Evolutionary conservation across 2,329 filamentous ascomycete genomes (phyloP).

Genomic region (Aspergillaceae sp.): DNA sequence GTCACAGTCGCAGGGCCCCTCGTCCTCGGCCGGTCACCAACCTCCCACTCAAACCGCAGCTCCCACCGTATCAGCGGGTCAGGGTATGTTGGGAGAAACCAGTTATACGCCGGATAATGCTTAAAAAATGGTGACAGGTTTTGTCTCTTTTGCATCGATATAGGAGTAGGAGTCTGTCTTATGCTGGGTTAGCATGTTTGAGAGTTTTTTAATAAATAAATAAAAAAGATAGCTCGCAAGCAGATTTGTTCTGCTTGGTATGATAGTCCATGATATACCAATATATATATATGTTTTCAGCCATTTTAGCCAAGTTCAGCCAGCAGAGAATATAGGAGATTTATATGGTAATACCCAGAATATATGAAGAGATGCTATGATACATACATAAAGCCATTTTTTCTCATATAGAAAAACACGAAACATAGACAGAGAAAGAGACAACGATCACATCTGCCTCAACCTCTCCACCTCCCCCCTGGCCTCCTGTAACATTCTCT

Average conservation of each 20-base stretch:
- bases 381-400: conserved; percentile 11
- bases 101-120: conserved; percentile 58
- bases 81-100: conserved; percentile 58
- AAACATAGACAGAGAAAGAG: conserved; percentile 2
- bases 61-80: conserved; percentile 46
- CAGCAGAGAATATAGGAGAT: too few relatives aligned
- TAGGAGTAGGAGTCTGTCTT: not conserved
- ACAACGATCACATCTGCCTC: conserved; percentile 21
- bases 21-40: conserved; percentile 20
- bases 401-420: not conserved
- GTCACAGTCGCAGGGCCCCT: conserved; percentile 30
- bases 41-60: conserved; percentile 43
- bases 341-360: not conserved
- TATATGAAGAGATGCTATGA: conserved; percentile 14
- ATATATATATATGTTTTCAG: not conserved
- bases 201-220: not conserved
- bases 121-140: conserved; percentile 9
- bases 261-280: not conserved
- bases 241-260: not conserved
- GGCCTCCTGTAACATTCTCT: conserved; percentile 37
- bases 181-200: conserved; percentile 7
- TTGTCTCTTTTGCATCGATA: too few relatives aligned
- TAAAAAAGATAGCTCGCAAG: not conserved
- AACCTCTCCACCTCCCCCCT: conserved; percentile 37
- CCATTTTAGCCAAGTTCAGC: too few relatives aligned